Evolutionary conservation across 192 early-diverging fungal genomes (phyloP), one percentile per base, ranked within the genome.

Genomic region (Umbelopsis isabellina): DNA sequence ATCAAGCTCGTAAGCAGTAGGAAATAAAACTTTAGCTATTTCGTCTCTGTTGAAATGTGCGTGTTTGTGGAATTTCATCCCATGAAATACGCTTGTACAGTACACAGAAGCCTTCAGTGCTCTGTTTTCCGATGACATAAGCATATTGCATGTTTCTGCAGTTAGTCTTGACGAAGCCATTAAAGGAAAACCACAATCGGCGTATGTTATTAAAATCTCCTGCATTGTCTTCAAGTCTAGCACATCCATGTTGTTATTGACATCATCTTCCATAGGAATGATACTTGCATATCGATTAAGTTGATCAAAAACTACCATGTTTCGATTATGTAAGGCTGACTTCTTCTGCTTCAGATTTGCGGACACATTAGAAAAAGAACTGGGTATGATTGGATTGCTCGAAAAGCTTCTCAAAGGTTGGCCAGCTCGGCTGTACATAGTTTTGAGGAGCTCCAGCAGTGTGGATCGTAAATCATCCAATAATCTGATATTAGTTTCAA

Each of bases 181-280:
- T 1, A 66, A 46, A 6, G 71, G 71, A 46, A 72, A 72, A 0
- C 71, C 71, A 3, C 71, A 72, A 23, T 69, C 51, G n/a, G 20
- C 49, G 37, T 53, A 69, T 11, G 4, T 52, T 20, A 18, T 44
- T 20, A 23, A 15, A 21, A 21, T 37, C 53, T 21, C 49, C 20
- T 53, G 33, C 2, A 37, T 27, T 27, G n/a, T 50, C 7, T 9
- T 20, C 35, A 2, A 16, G 4, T 21, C 21, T 11, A 33, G 35
- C 16, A 64, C 49, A 48, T 15, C 45, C 13, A 30, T 45, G 13
- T 4, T 25, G 13, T 53, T 37, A 45, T 13, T 44, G 3, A 71
- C 55, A 2, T 27, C 46, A 22, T 64, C 27, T 18, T 33, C 47
- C 25, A 30, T 33, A 18, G 16, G 6, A 18, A 35, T 22, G 2